Evolutionary conservation across 1,284 basidiomycete genomes (phyloP).

Genomic region (Ceratobasidium sp.): DNA sequence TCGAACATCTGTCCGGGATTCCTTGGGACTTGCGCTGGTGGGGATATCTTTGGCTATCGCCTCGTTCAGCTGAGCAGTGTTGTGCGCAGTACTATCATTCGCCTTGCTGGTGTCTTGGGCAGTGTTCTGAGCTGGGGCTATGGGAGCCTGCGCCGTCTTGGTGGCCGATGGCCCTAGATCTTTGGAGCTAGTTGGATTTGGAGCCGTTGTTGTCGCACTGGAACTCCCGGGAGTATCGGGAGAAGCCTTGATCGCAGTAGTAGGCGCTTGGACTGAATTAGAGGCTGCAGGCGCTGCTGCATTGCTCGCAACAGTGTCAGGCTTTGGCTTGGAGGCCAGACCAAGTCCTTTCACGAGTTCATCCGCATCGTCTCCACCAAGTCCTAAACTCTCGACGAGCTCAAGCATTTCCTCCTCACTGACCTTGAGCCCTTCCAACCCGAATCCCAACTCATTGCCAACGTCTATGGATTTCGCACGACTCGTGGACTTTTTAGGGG

Average conservation of each 20-base stretch:
- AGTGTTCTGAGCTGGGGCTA: not conserved
- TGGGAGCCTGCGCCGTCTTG: not conserved
- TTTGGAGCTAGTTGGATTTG: slow-evolving; percentile 1
- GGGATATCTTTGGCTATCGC: slow-evolving; percentile 2
- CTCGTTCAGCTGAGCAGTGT: not conserved
- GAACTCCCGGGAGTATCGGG: slow-evolving; percentile 12
- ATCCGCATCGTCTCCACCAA: slow-evolving; percentile 72
- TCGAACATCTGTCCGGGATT: not conserved
- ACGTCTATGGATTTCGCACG: slow-evolving; percentile 62
- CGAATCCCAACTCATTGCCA: slow-evolving; percentile 69
- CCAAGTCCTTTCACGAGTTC: slow-evolving; percentile 68
- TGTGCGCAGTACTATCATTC: not conserved
- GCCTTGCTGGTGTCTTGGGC: not conserved
- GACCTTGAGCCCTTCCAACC: slow-evolving; percentile 73
- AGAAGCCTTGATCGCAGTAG: not conserved
- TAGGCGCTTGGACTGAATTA: not conserved
- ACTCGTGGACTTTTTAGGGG: slow-evolving; percentile 57
- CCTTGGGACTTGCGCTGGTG: slow-evolving; percentile 3
- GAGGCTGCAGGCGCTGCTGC: slow-evolving; percentile 4
- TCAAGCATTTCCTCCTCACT: slow-evolving; percentile 72
- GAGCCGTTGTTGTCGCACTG: not conserved
- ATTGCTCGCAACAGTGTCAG: slow-evolving; percentile 12
- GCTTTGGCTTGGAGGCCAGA: slow-evolving; percentile 4
- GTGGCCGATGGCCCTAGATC: not conserved
- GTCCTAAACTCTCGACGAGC: slow-evolving; percentile 72